Base-by-base conservation (phyloP, 805 yeast species). In the Cyberlindnera maritima region DNA sequence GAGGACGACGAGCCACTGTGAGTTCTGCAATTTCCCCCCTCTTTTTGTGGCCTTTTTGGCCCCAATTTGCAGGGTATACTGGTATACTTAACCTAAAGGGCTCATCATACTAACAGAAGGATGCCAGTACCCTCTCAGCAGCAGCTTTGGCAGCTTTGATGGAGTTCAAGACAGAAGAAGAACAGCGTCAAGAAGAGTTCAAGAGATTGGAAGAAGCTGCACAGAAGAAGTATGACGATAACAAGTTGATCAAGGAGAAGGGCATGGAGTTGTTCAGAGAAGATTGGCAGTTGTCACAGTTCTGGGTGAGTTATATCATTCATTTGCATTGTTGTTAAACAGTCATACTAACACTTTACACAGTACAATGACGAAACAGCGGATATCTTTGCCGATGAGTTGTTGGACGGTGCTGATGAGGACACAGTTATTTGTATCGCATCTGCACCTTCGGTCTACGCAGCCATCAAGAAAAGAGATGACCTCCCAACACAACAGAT, bases 281-380 rank as follows among this genome's bases (percentile, higher is more conserved):
- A 65, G 96, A 90, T 66, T 90, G 97, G 97, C 94, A 88, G 60
- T 72, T 91, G 33, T 88, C 96, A 1, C 97, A 90, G 65, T 90
- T 90, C 67, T 90, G 97, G 62, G 54, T 51, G 31, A 25, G 54
- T 47, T 23, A 6, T 39, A 21, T 14, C 14, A 4, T 4, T 28
- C n/a, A 10, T 29, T 17, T 19, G 13, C 12, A 3, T 4, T 12
- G 7, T 10, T 37, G 8, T 17, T 19, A 6, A n/a, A 36, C 10
- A 23, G 12, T 14, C n/a, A 19, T n/a, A 35, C 23, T 20, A 35
- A 20, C 37, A 13, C 3, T 14, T 12, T 4, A 13, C 3, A 25
- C 20, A 51, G 55, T 90, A 88, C 61, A 69, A 76, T 47, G 91
- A 88, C 50, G 66, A 70, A 3, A 90, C 97, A 1, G 90, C 96